Percentiles rank a stretch among this genome's conserved stretches.
These are phyloP conservation scores for Globisporangium polare DNA, from an alignment of 352 stramenopile species.

Conservation along the genomic window DNA sequence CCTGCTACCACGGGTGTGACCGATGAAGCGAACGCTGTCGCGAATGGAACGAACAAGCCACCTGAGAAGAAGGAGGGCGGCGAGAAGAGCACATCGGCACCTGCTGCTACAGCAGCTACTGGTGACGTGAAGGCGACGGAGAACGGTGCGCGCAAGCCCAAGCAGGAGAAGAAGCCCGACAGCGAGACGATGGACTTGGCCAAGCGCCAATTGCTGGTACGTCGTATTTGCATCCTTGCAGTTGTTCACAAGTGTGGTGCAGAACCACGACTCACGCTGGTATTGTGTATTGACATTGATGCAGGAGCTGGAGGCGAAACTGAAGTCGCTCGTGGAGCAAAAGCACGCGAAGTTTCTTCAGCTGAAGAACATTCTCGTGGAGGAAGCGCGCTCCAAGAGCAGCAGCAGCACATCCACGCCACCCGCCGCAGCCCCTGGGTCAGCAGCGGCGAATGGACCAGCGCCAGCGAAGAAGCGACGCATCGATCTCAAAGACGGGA, in stretches of 20 bases:
- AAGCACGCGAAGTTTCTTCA: conserved; percentile 73
- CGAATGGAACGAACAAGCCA: not conserved
- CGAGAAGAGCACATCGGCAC: conserved; percentile 1
- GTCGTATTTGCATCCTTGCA: no score
- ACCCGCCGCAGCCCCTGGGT: not conserved
- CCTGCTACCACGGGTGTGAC: not conserved
- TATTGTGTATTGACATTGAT: not conserved
- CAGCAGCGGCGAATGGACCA: not conserved
- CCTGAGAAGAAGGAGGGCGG: conserved; percentile 11
- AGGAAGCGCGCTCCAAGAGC: conserved; percentile 55
- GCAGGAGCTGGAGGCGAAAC: conserved; percentile 42
- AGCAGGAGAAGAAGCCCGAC: conserved; percentile 19
- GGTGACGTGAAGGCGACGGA: not conserved
- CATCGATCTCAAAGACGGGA: not conserved
- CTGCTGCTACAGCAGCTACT: not conserved
- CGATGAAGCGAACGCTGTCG: not conserved
- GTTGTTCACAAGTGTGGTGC: not conserved
- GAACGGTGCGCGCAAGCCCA: conserved; percentile 14
- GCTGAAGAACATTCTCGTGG: conserved; percentile 68
- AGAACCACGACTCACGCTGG: not conserved
- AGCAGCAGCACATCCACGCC: conserved; percentile 10
- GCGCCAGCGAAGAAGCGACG: conserved; percentile 28
- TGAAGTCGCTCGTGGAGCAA: conserved; percentile 51
- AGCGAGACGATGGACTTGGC: conserved; percentile 19
- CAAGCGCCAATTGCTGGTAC: conserved; percentile 30